Conservation (phyloP, 805 yeast genomes). For the Saccharomycopsis capsularis region DNA sequence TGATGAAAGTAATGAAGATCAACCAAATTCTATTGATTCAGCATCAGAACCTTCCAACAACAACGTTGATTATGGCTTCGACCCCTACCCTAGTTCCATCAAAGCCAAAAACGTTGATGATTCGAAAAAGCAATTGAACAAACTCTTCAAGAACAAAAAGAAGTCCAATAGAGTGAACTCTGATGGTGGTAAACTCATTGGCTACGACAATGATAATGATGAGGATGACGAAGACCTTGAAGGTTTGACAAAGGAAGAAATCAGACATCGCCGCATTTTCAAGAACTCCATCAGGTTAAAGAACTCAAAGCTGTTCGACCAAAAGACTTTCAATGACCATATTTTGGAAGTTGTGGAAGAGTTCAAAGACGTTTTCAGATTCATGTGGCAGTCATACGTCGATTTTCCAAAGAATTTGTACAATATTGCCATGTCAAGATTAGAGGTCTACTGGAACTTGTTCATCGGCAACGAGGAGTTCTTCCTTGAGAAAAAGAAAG, state of each 20-base stretch:
- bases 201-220: conserved; percentile 2
- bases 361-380: conserved; percentile 19
- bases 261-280: conserved; percentile 9
- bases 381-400: conserved; percentile 16
- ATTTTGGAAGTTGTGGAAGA: conserved; percentile 18
- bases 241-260: conserved; percentile 15
- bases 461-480: conserved; percentile 14
- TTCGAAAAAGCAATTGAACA: conserved; percentile 11
- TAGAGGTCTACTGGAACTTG: conserved; percentile 19
- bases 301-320: conserved; percentile 8
- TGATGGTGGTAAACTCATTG: neutral
- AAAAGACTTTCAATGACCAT: conserved; percentile 18
- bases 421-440: conserved; percentile 1
- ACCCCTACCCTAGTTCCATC: conserved; percentile 13
- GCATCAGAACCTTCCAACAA: neutral
- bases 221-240: conserved; percentile 22
- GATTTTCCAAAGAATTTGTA: conserved; percentile 19
- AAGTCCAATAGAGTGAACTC: neutral
- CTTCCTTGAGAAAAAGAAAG: neutral
- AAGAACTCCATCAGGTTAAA: conserved; percentile 13
- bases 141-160: conserved; percentile 11
- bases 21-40: neutral
- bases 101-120: conserved; percentile 14
- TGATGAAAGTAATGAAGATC: neutral
- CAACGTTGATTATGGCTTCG: conserved; percentile 1